phyloP scores from a whole-genome alignment of 2,329 filamentous ascomycete species.

The Apiospora aurea region DNA sequence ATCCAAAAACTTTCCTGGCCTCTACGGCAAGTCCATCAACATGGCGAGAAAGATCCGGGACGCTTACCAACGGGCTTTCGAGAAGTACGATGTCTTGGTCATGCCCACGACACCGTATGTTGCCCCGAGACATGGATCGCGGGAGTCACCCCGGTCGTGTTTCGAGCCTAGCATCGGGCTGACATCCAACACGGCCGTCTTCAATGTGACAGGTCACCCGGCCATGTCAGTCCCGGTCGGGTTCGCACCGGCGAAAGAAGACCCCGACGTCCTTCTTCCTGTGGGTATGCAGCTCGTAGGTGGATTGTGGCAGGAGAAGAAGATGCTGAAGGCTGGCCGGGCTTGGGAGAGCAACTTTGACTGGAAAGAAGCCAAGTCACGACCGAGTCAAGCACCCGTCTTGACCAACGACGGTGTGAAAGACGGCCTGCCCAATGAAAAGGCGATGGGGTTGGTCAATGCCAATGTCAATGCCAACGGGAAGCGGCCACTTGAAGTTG shows the following conservation, averaged over 20 bases:
- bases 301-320: slow-evolving; percentile 57
- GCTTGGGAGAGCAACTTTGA: slow-evolving; percentile 55
- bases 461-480: not conserved
- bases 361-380: slow-evolving; percentile 44
- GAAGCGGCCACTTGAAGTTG: not conserved
- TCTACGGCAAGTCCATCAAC: slow-evolving; percentile 59
- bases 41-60: slow-evolving; percentile 54
- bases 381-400: not conserved
- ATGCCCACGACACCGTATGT: slow-evolving; percentile 51
- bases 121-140: slow-evolving; percentile 34
- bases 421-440: not conserved
- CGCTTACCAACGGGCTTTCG: slow-evolving; percentile 51
- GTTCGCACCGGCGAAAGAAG: slow-evolving; percentile 49
- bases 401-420: not conserved
- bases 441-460: not conserved
- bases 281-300: slow-evolving; percentile 64
- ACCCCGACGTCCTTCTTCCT: slow-evolving; percentile 49
- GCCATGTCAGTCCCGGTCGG: slow-evolving; percentile 61
- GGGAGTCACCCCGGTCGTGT: slow-evolving; percentile 50
- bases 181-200: slow-evolving; percentile 62
- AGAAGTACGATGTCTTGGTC: slow-evolving; percentile 52
- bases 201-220: slow-evolving; percentile 64
- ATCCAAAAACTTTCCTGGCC: slow-evolving; percentile 49
- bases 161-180: slow-evolving; percentile 60
- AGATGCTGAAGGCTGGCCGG: slow-evolving; percentile 50